A percentile compares a stretch with the other conserved stretches of the same genome.
phyloP scores from a whole-genome alignment of 2,329 filamentous ascomycete genomes.

The Colletotrichum cordylinicola region DNA sequence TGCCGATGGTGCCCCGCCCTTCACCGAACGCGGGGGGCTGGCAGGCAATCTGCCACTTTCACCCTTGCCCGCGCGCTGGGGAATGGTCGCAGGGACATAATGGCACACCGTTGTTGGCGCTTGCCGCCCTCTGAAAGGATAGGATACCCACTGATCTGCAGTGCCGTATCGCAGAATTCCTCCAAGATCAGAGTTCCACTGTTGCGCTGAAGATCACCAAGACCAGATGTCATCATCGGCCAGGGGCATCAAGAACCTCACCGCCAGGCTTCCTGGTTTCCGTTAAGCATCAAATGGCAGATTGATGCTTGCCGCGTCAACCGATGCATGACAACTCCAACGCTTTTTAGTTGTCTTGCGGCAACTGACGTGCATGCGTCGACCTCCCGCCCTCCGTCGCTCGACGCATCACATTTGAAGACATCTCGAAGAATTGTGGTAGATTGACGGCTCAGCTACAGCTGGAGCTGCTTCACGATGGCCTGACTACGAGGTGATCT shows the following conservation, averaged over 20 bases:
- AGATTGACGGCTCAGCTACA: background rate
- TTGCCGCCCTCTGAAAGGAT: background rate
- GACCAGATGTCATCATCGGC: background rate
- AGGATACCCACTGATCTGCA: conserved; percentile 8
- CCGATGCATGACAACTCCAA: background rate
- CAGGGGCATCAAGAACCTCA: background rate
- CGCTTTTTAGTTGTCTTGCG: background rate
- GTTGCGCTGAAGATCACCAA: conserved; percentile 9
- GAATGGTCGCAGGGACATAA: background rate
- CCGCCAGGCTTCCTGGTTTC: background rate
- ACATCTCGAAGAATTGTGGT: background rate
- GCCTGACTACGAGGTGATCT: background rate
- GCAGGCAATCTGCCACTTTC: background rate
- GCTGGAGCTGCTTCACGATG: background rate
- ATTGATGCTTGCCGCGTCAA: background rate
- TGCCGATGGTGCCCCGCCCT: conserved; percentile 3
- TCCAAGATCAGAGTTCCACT: background rate
- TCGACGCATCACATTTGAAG: background rate
- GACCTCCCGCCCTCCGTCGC: background rate
- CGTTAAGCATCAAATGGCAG: background rate
- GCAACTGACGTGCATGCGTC: background rate
- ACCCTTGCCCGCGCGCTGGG: background rate
- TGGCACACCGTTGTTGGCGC: background rate
- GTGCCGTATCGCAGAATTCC: conserved; percentile 4
- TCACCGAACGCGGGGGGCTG: conserved; percentile 14